phyloP scores from a whole-genome alignment of 805 yeast genomes.

The Spathaspora hagerdaliae region DNA sequence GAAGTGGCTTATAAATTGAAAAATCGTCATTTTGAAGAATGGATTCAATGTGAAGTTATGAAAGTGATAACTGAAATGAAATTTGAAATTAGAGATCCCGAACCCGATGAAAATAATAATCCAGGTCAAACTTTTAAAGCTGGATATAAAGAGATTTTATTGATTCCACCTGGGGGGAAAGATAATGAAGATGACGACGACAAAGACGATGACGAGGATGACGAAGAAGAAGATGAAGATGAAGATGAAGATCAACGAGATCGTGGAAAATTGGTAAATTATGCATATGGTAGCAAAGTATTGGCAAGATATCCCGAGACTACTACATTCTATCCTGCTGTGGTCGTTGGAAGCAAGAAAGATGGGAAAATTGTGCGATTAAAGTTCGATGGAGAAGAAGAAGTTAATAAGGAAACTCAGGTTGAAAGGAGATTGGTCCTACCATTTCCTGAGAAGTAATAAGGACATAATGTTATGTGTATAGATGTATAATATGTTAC shows the following conservation, averaged over 20 bases:
- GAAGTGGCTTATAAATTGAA: constrained; percentile 85
- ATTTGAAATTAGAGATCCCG: constrained; percentile 95
- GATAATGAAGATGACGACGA: constrained; percentile 18
- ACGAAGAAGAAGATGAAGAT: not conserved
- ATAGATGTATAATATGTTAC: too few relatives aligned
- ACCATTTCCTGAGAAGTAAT: constrained; percentile 52
- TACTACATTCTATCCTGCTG: constrained; percentile 93
- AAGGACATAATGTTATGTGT: not conserved
- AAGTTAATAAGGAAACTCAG: constrained; percentile 90
- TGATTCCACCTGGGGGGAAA: constrained; percentile 57
- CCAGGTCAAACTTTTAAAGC: constrained; percentile 86
- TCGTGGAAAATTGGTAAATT: constrained; percentile 33
- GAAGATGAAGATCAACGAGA: constrained; percentile 2
- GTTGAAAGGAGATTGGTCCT: constrained; percentile 82
- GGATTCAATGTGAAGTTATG: constrained; percentile 94
- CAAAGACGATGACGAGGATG: not conserved
- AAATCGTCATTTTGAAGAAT: constrained; percentile 74
- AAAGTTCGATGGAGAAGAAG: constrained; percentile 95
- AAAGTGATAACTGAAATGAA: constrained; percentile 64
- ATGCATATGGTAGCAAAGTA: constrained; percentile 76
- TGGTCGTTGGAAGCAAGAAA: constrained; percentile 71
- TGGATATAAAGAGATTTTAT: constrained; percentile 70
- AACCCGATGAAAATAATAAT: constrained; percentile 90
- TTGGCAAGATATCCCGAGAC: constrained; percentile 96
- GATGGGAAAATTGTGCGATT: constrained; percentile 69